These are phyloP conservation scores for Schizosaccharomyces versatilis DNA, from an alignment of 1,139 yeast genomes.

Conservation along the genomic window DNA sequence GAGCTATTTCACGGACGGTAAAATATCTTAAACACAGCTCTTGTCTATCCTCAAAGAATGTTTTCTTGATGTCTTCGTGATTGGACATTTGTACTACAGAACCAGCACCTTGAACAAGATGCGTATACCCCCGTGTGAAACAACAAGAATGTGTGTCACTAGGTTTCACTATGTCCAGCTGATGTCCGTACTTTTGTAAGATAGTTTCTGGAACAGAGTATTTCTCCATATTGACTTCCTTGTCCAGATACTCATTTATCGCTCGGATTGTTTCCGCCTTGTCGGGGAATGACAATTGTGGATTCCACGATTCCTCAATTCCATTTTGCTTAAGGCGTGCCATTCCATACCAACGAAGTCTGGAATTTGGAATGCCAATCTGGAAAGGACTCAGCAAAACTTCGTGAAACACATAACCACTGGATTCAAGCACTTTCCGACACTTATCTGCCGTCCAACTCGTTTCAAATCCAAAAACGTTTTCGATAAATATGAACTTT, in stretches of 20 bases:
- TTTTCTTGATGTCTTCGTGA: background rate
- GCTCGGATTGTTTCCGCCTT: background rate
- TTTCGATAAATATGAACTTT: background rate
- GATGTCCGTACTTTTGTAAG: background rate
- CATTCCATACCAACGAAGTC: constrained; percentile 1
- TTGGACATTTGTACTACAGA: background rate
- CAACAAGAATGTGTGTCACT: background rate
- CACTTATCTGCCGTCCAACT: background rate
- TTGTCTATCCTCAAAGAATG: background rate
- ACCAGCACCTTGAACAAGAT: background rate
- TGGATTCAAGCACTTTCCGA: background rate
- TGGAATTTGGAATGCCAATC: background rate
- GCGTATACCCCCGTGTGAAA: background rate
- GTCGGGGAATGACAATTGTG: background rate
- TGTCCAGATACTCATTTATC: background rate
- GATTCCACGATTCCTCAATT: background rate
- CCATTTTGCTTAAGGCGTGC: background rate
- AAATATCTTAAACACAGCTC: background rate
- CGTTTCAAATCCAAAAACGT: background rate
- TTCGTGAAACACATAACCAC: background rate
- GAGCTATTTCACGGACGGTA: background rate
- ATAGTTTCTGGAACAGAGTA: background rate
- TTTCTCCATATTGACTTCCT: background rate
- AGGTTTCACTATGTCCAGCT: background rate
- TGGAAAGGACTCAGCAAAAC: background rate